These are phyloP conservation scores for Cytospora paraplurivora DNA, from an alignment of 2,329 filamentous ascomycete genomes.

Conservation along the genomic window DNA sequence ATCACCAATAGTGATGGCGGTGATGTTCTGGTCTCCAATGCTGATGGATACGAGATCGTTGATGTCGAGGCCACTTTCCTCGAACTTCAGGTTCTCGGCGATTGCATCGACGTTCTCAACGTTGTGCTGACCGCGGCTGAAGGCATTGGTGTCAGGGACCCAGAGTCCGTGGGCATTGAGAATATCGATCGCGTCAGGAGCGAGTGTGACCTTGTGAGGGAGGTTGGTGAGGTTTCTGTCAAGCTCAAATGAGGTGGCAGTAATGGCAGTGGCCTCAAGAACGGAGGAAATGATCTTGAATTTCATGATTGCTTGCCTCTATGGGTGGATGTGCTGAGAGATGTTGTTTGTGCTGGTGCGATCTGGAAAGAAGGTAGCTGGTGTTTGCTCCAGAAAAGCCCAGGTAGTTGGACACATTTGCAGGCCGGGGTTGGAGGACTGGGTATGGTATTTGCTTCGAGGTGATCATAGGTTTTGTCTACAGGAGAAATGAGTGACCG, in stretches of 20 bases:
- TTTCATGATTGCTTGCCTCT: neutral
- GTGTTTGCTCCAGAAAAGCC: neutral
- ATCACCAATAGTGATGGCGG: neutral
- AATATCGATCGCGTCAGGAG: neutral
- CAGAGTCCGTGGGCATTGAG: slow-evolving; percentile 3
- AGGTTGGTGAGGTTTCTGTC: neutral
- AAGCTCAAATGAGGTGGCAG: neutral
- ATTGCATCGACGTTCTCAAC: neutral
- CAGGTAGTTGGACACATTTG: neutral
- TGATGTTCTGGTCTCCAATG: neutral
- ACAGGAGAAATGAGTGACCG: neutral
- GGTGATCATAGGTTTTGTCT: neutral
- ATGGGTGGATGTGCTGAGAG: neutral
- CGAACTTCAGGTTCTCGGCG: slow-evolving; percentile 12
- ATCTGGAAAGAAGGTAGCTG: neutral
- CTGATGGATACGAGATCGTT: neutral
- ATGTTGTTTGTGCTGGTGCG: neutral
- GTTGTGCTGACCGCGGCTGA: slow-evolving; percentile 10
- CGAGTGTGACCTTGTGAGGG: neutral
- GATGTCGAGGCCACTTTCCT: slow-evolving; percentile 8
- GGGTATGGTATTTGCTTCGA: neutral
- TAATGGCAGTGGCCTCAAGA: neutral
- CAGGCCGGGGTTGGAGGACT: neutral
- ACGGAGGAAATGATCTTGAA: neutral
- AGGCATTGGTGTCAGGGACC: neutral